Percentiles rank a stretch among this genome's conserved stretches.
These are phyloP conservation scores for Botrytis pseudocinerea DNA, from an alignment of 2,329 filamentous ascomycete species.

Conservation along the genomic window DNA sequence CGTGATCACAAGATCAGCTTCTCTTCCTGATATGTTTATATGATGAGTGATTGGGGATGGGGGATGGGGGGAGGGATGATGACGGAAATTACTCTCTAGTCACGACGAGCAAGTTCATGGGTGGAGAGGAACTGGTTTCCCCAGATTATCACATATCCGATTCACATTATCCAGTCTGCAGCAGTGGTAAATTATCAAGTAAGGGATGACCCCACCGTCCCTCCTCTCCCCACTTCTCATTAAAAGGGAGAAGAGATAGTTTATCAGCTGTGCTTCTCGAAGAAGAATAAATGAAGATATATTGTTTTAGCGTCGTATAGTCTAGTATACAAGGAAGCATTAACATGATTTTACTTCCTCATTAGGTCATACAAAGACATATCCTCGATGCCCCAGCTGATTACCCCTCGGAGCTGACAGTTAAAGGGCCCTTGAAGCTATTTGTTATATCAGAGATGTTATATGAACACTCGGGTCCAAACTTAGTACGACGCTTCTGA, in stretches of 20 bases:
- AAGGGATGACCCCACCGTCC: not conserved
- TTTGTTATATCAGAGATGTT: not conserved
- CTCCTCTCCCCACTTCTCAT: not conserved
- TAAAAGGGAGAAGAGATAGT: not conserved
- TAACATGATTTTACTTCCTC: not conserved
- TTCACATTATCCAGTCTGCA: not conserved
- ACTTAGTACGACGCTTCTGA: not conserved
- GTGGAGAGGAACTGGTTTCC: not conserved
- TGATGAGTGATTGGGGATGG: not conserved
- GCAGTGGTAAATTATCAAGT: not conserved
- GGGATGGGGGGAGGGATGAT: not conserved
- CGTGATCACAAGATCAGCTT: not conserved
- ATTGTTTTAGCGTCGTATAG: slow-evolving; percentile 2
- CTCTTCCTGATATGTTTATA: not conserved
- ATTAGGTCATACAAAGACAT: not conserved
- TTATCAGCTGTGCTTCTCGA: slow-evolving; percentile 1
- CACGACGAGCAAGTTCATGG: not conserved
- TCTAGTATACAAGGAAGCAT: not conserved
- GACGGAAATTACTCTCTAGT: not conserved
- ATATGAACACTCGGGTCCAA: not conserved
- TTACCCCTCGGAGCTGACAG: no score
- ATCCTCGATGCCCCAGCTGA: not conserved
- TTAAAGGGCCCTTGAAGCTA: not conserved
- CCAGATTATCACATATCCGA: not conserved
- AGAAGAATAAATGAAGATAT: not conserved